These are phyloP conservation scores for Pogostemon cablin DNA, from an alignment of 257 asterid genomes.

Conservation along the genomic window DNA sequence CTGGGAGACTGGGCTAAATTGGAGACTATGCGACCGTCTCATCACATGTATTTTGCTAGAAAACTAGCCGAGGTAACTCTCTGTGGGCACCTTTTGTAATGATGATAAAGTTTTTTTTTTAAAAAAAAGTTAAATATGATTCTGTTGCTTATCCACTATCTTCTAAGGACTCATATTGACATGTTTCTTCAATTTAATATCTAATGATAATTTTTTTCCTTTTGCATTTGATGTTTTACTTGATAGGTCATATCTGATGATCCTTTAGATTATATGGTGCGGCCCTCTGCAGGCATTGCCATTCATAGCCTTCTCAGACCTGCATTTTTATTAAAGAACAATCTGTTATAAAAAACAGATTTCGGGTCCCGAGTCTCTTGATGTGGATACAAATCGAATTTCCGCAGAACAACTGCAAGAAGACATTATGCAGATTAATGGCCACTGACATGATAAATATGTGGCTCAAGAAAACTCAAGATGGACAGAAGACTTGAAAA, in stretches of 20 bases:
- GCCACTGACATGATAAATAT: slow-evolving; percentile 59
- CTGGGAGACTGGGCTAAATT: slow-evolving; percentile 95
- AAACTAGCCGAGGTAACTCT: slow-evolving; percentile 74
- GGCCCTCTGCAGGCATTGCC: slow-evolving; percentile 89
- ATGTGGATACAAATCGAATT: slow-evolving; percentile 37
- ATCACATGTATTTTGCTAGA: slow-evolving; percentile 92
- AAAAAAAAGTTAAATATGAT: slow-evolving; percentile 15
- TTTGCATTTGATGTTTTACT: slow-evolving; percentile 22
- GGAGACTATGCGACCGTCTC: slow-evolving; percentile 95
- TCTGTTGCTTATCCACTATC: slow-evolving; percentile 27
- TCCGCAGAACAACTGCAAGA: slow-evolving; percentile 52
- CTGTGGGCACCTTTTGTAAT: slow-evolving; percentile 1
- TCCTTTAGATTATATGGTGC: slow-evolving; percentile 92
- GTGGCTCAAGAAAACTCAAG: slow-evolving; percentile 50
- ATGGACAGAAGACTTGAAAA: slow-evolving; percentile 73
- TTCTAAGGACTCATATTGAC: slow-evolving; percentile 3
- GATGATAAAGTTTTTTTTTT: slow-evolving; percentile 5
- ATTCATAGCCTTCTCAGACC: slow-evolving; percentile 92
- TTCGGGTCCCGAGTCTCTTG: slow-evolving; percentile 49
- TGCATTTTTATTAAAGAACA: slow-evolving; percentile 90
- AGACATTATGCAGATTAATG: slow-evolving; percentile 55
- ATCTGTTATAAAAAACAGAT: slow-evolving; percentile 70
- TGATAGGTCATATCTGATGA: slow-evolving; percentile 76
- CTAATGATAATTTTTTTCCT: slow-evolving; percentile 10
- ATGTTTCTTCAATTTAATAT: neutral